Evolutionary conservation across 2,329 filamentous ascomycete species (phyloP).

Genomic region (Cladosporium colombiae): DNA sequence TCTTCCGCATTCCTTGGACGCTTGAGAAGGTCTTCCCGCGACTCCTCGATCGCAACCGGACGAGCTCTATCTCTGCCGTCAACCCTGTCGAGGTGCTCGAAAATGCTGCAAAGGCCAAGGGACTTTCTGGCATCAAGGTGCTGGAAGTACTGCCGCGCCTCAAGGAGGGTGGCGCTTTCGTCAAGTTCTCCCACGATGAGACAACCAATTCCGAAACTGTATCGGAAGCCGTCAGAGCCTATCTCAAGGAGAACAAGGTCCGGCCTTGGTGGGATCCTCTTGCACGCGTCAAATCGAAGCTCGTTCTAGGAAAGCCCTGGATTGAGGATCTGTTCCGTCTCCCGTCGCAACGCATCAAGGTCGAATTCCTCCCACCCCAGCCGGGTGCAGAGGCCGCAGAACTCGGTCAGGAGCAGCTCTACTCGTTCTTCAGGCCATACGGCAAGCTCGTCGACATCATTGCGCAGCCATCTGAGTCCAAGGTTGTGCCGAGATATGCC

Average conservation of each 20-base stretch:
- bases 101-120: conserved; percentile 37
- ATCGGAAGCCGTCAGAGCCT: conserved; percentile 61
- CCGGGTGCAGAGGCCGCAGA: conserved; percentile 73
- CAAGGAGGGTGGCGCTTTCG: conserved; percentile 90
- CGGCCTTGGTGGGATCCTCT: conserved; percentile 92
- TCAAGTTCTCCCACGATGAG: conserved; percentile 71
- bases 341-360: conserved; percentile 71
- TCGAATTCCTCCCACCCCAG: conserved; percentile 78
- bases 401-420: conserved; percentile 81
- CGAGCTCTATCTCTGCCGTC: conserved; percentile 55
- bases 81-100: conserved; percentile 59
- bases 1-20: conserved; percentile 55
- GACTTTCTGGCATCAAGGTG: conserved; percentile 58
- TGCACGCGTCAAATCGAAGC: conserved; percentile 65
- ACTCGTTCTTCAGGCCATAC: conserved; percentile 83
- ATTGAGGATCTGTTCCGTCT: conserved; percentile 86
- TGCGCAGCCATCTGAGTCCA: conserved; percentile 81
- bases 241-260: conserved; percentile 69
- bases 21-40: conserved; percentile 47
- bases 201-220: conserved; percentile 54
- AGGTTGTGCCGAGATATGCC: conserved; percentile 77
- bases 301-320: conserved; percentile 87
- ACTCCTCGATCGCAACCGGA: conserved; percentile 51
- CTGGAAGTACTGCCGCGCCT: conserved; percentile 80
- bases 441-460: conserved; percentile 87